Evolutionary conservation across 1,284 basidiomycete species (phyloP), one percentile per base, ranked within the genome.

Genomic region (Rhodotorula glutinis): DNA sequence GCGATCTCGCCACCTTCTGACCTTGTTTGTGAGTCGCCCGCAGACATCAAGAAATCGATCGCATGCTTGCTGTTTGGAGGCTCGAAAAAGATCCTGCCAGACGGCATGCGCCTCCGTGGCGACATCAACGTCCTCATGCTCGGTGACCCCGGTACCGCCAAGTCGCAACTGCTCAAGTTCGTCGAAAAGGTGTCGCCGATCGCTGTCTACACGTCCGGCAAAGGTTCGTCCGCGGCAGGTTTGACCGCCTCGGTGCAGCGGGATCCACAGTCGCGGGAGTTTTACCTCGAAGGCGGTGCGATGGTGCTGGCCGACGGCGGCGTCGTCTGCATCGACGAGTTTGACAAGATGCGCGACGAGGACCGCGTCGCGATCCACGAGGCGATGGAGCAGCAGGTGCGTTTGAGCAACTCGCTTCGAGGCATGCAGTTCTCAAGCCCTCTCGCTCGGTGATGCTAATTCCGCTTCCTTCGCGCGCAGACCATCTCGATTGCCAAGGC

Each of bases 291-390:
- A 82, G 96, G 96, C 9, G 96, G 96, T 38, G 96, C 96, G 1
- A 98, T 99, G 96, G 96, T 99, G 14, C 85, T 99, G 40, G 96
- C 96, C 0, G 96, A 99, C 77, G 93, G 92, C 7, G 96, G 96
- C 38, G 94, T 98, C 21, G 96, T 98, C 27, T 98, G 96, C 78
- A 99, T 99, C 76, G 96, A 99, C 77, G 96, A 99, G 79, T 99
- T 99, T 76, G 96, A 98, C 82, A 99, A 99, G 83, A 99, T 98
- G 96, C 85, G 95, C 40, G 96, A 98, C 77, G 95, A 98, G 79
- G 96, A 98, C 77, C 87, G 96, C 67, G 96, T 98, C 3, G 96
- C 96, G 0, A 98, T 98, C 69, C 96, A 98, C 81, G 96, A 98
- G 81, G 96, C 95, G 23, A 99, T 99, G 95, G 95, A 99, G 77